phyloP scores from a whole-genome alignment of 75 land plant species.

The Pinus taeda region DNA sequence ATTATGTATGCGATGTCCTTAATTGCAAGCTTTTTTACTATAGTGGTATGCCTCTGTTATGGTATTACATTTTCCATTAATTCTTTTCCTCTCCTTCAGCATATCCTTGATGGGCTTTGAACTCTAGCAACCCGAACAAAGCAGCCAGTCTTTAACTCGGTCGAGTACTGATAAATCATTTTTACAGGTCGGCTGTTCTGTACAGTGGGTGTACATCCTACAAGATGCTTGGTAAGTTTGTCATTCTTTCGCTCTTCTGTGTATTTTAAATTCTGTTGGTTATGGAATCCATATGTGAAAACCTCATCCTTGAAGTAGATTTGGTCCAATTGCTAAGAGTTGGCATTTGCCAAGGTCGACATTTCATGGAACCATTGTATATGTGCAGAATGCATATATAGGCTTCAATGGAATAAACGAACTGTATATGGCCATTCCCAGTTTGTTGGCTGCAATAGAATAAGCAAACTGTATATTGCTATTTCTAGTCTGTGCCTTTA shows the following conservation, averaged over 20 bases:
- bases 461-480: background rate
- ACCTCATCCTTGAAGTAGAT: background rate
- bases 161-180: background rate
- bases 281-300: background rate
- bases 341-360: background rate
- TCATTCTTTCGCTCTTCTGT: background rate
- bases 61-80: no score
- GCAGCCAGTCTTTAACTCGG: no score
- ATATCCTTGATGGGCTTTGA: background rate
- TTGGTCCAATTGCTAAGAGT: background rate
- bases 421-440: background rate
- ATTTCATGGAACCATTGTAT: background rate
- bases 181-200: constrained; percentile 82
- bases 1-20: no score
- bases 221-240: constrained; percentile 74
- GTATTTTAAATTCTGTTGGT: background rate
- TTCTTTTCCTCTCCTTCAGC: background rate
- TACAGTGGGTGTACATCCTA: constrained; percentile 98
- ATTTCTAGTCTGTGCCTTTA: background rate
- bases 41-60: no score
- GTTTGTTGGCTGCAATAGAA: background rate
- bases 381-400: background rate
- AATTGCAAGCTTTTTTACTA: no score
- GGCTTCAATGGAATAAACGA: background rate
- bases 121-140: background rate